Evolutionary conservation across 2,329 filamentous ascomycete species (phyloP).

Genomic region (Salinomyces thailandicus): DNA sequence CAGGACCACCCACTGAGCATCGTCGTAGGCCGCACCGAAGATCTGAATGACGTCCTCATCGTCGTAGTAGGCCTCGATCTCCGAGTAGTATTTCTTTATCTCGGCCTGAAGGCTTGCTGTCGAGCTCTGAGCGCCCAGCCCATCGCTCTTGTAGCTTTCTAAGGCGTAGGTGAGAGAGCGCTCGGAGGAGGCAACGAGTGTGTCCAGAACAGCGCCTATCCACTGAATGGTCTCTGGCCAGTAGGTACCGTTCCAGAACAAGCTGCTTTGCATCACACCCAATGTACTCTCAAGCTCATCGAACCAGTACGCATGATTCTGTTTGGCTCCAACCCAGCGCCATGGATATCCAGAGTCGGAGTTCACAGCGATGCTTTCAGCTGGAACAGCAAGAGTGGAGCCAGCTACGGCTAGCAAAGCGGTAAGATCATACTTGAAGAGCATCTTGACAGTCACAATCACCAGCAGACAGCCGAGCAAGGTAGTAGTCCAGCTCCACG

Average conservation of each 20-base stretch:
- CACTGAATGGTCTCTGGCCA: constrained; percentile 22
- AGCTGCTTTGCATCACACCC: constrained; percentile 17
- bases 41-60: constrained; percentile 23
- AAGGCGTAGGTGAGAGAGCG: constrained; percentile 13
- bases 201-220: constrained; percentile 21
- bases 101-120: constrained; percentile 5
- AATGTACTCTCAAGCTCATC: constrained; percentile 19
- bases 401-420: not conserved
- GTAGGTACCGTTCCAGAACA: constrained; percentile 23
- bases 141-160: constrained; percentile 8
- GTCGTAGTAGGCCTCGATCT: constrained; percentile 20
- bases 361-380: too few species aligned
- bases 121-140: constrained; percentile 6
- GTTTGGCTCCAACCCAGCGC: not conserved
- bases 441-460: not conserved
- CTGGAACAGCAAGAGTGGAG: not conserved
- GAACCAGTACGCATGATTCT: constrained; percentile 13
- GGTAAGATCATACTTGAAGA: not conserved
- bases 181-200: constrained; percentile 15
- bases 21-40: constrained; percentile 25
- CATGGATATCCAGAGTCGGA: not conserved
- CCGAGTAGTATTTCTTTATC: constrained; percentile 17
- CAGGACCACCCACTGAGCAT: constrained; percentile 27
- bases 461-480: not conserved
- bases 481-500: not conserved